Evolutionary conservation across 1,139 yeast genomes (phyloP).

Genomic region (Yamadazyma sp.): DNA sequence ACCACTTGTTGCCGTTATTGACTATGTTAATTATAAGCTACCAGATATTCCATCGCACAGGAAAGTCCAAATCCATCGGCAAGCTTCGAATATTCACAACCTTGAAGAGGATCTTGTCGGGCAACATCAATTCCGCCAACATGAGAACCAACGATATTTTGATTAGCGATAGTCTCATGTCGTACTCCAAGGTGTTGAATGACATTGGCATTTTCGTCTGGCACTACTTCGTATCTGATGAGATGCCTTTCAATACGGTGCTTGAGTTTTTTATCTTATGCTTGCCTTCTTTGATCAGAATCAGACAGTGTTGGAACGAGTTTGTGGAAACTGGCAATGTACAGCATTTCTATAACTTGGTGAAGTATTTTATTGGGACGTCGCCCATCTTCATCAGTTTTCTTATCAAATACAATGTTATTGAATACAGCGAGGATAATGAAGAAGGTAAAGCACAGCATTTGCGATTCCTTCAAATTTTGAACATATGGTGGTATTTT

Average conservation of each 20-base stretch:
- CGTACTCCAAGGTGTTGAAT: conserved; percentile 72
- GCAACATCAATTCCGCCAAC: conserved; percentile 53
- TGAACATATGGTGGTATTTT: conserved; percentile 49
- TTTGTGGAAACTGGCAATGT: conserved; percentile 49
- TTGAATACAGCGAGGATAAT: conserved; percentile 15
- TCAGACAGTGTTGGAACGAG: conserved; percentile 80
- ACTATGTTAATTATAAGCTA: conserved; percentile 19
- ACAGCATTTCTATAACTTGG: conserved; percentile 64
- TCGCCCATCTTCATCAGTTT: conserved; percentile 58
- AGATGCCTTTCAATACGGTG: conserved; percentile 24
- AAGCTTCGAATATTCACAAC: conserved; percentile 49
- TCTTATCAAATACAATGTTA: conserved; percentile 27
- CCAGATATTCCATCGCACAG: conserved; percentile 18
- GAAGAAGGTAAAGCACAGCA: conserved; percentile 13
- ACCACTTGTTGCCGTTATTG: conserved; percentile 21
- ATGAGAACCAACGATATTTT: conserved; percentile 77
- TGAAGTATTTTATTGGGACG: conserved; percentile 71
- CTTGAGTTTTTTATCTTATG: conserved; percentile 53
- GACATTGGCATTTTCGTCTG: conserved; percentile 57
- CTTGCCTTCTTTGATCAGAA: conserved; percentile 69
- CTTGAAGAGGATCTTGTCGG: conserved; percentile 51
- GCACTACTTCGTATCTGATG: conserved; percentile 31
- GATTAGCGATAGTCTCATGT: conserved; percentile 77
- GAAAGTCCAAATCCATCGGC: conserved; percentile 25
- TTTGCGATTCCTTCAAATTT: conserved; percentile 12